Evolutionary conservation across 495 filamentous ascomycete genomes (phyloP).

Genomic region (Entonaema liquescens): DNA sequence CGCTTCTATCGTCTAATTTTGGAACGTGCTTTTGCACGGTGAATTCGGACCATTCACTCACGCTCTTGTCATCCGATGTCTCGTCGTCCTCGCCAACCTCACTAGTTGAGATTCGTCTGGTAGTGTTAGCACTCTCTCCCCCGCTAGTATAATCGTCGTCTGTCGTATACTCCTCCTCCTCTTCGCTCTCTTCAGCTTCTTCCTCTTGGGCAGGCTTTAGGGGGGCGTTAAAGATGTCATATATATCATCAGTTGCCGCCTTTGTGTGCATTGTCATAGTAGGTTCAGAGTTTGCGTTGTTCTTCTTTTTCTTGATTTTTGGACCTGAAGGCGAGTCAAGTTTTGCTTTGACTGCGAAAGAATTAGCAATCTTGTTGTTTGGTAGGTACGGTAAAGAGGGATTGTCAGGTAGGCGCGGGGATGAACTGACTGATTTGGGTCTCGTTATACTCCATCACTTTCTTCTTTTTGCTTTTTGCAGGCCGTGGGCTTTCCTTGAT

Average conservation of each 20-base stretch:
- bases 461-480: slow-evolving; percentile 66
- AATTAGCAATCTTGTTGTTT: slow-evolving; percentile 13
- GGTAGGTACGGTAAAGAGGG: background rate
- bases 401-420: background rate
- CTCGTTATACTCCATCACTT: slow-evolving; percentile 79
- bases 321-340: slow-evolving; percentile 83
- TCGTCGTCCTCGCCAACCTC: slow-evolving; percentile 58
- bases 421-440: slow-evolving; percentile 80
- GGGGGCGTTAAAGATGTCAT: slow-evolving; percentile 95
- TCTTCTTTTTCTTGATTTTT: slow-evolving; percentile 76
- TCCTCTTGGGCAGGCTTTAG: slow-evolving; percentile 62
- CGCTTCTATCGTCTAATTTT: slow-evolving; percentile 49
- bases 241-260: slow-evolving; percentile 95
- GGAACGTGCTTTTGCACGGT: slow-evolving; percentile 77
- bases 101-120: slow-evolving; percentile 66
- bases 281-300: slow-evolving; percentile 67
- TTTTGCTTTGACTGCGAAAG: slow-evolving; percentile 81
- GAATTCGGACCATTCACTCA: slow-evolving; percentile 87
- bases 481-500: slow-evolving; percentile 46
- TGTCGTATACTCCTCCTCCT: slow-evolving; percentile 72
- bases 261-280: slow-evolving; percentile 98
- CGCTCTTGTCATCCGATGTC: slow-evolving; percentile 67
- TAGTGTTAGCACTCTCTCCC: slow-evolving; percentile 79
- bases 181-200: slow-evolving; percentile 63
- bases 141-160: slow-evolving; percentile 81